Conservation (phyloP, 2,329 filamentous ascomycete species). For the Nakataea oryzae region DNA sequence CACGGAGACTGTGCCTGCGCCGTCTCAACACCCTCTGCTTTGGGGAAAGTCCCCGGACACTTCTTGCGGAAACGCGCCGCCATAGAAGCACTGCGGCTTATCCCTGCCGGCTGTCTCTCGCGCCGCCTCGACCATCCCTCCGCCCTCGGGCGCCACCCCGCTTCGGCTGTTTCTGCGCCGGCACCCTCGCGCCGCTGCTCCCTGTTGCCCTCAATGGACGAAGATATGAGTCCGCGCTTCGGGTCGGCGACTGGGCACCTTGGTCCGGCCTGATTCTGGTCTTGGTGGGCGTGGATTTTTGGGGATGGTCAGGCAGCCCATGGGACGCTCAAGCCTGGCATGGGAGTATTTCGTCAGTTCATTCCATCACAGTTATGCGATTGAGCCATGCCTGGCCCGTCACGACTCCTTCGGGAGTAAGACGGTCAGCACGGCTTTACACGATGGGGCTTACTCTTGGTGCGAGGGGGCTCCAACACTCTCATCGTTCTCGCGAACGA, state of each 20-base stretch:
- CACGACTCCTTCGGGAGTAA: conserved; percentile 11
- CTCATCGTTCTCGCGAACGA: conserved; percentile 1
- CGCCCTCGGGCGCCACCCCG: conserved; percentile 18
- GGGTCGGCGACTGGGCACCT: conserved; percentile 9
- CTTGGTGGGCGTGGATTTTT: conserved; percentile 12
- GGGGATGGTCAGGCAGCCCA: conserved; percentile 11
- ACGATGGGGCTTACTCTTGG: conserved; percentile 99
- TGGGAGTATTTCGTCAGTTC: conserved; percentile 72
- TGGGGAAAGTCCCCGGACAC: conserved; percentile 99
- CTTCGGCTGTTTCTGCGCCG: conserved; percentile 14
- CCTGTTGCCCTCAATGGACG: conserved; percentile 52
- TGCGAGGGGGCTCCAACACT: conserved; percentile 60
- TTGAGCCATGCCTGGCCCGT: conserved; percentile 49
- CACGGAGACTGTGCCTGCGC: conserved; percentile 52
- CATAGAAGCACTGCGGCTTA: conserved; percentile 98
- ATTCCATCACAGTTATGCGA: conserved; percentile 90
- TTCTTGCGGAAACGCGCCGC: conserved; percentile 93
- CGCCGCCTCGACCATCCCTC: conserved; percentile 9
- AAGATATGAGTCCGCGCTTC: conserved; percentile 79
- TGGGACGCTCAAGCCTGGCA: conserved; percentile 37
- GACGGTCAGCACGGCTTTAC: conserved; percentile 54
- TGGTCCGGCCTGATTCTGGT: conserved; percentile 9
- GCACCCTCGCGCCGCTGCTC: conserved; percentile 5
- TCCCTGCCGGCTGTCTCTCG: conserved; percentile 50
- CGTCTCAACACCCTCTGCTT: conserved; percentile 49